Base-by-base conservation (phyloP, 2,329 filamentous ascomycete species). In the Fusarium avenaceum region DNA sequence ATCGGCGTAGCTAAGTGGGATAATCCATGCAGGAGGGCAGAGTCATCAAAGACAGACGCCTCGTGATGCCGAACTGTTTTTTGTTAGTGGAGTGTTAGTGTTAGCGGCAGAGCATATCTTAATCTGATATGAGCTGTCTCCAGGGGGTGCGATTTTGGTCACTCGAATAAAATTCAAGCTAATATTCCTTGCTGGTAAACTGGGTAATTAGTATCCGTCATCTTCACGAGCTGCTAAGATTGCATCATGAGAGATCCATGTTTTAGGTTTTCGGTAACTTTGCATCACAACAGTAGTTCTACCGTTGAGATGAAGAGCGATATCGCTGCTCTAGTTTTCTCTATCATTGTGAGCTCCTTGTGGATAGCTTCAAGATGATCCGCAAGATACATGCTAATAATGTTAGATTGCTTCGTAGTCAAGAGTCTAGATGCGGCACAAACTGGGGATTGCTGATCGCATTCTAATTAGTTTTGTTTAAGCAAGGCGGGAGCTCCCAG, bases 41-140 rank as follows among this genome's bases (percentile, higher is more conserved):
- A 20, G 24, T 47, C 24, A 53, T 52, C 55, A 70, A 70, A 70
- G 49, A 69, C 57, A 69, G 35, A 67, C 66, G 66, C 66, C 66
- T 59, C 66, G 26, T 43, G 11, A 24, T 46, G 26, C 24, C 39
- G 32, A 48, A 47, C 56, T 51, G 56, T 68, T 38, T 39, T 35
- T 35, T 35, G 28, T 42, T 51, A 38, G 65, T 55, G 53, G 61
- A 63, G 45, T 24, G 24, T 24, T 24, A 7, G 24, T 28, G 24
- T 20, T 30, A 40, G 61, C 44, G 60, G 47, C 40, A 57, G 54
- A 22, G 42, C 15, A 15, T 20, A 61, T 55, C 38, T 32, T 40
- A 32, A 26, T 30, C 22, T 26, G 28, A 46, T 42, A 19, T 6
- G 28, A 57, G 54, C 38, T 61, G 6, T 17, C 30, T 15, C 10